Percentiles rank a stretch among this genome's conserved stretches.
Conservation (phyloP, 352 stramenopile species). For the Globisporangium recalcitrans region DNA sequence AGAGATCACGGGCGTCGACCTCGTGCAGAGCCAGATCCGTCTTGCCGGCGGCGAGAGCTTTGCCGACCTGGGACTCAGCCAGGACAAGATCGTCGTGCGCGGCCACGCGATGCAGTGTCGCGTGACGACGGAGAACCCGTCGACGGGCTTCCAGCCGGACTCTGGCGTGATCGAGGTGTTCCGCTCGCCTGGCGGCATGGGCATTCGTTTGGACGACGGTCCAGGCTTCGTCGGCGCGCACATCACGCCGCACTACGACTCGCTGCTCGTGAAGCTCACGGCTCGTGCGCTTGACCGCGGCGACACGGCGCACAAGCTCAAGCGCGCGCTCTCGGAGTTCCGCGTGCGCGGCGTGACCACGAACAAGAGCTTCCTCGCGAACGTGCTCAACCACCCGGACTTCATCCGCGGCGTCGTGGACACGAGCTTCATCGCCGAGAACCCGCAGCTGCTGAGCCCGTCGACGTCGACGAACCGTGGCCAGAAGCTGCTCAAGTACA, state of each 20-base stretch:
- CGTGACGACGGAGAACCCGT: conserved; percentile 95
- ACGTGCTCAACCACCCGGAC: conserved; percentile 93
- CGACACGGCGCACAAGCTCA: conserved; percentile 91
- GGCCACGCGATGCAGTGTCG: conserved; percentile 97
- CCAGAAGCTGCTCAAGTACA: conserved; percentile 96
- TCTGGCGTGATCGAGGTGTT: conserved; percentile 97
- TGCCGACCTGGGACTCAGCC: conserved; percentile 89
- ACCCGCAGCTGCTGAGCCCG: conserved; percentile 91
- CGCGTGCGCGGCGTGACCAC: conserved; percentile 94
- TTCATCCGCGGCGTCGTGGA: conserved; percentile 93
- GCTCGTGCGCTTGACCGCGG: conserved; percentile 85
- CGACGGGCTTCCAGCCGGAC: conserved; percentile 94
- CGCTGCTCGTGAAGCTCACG: conserved; percentile 97
- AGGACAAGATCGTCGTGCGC: conserved; percentile 90
- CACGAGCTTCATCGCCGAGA: conserved; percentile 96
- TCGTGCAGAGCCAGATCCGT: conserved; percentile 95
- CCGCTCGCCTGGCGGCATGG: conserved; percentile 91
- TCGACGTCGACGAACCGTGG: conserved; percentile 88
- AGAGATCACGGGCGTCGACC: conserved; percentile 92
- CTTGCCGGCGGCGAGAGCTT: conserved; percentile 92
- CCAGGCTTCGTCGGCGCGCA: conserved; percentile 94
- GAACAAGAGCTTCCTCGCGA: conserved; percentile 94
- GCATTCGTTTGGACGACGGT: conserved; percentile 95
- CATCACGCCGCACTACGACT: conserved; percentile 98
- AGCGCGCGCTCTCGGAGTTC: conserved; percentile 94